Evolutionary conservation across 306 rosid genomes (phyloP).

Genomic region (Crataegus laevigata): DNA sequence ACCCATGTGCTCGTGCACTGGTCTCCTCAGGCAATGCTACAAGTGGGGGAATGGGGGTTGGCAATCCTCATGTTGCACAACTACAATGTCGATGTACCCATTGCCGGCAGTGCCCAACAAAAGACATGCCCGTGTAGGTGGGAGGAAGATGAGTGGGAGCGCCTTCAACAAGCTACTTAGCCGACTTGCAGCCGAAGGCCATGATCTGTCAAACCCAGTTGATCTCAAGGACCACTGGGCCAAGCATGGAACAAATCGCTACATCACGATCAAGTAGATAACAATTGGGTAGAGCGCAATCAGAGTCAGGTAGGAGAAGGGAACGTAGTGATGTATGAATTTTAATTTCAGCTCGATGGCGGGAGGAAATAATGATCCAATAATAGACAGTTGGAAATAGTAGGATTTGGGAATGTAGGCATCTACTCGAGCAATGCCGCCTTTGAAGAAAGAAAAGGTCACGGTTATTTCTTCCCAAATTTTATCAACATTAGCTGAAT

Average conservation of each 20-base stretch:
- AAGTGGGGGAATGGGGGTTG: conserved; percentile 99
- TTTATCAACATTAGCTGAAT: background rate
- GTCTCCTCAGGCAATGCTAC: conserved; percentile 81
- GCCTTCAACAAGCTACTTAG: conserved; percentile 91
- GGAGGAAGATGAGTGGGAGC: conserved; percentile 97
- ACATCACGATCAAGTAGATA: conserved; percentile 81
- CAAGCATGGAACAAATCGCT: conserved; percentile 97
- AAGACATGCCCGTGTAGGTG: conserved; percentile 88
- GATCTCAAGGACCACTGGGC: conserved; percentile 98
- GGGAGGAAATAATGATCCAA: background rate
- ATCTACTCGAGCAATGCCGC: background rate
- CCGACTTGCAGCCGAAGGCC: conserved; percentile 91
- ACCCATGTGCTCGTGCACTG: conserved; percentile 89
- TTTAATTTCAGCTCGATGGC: background rate
- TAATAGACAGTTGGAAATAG: background rate
- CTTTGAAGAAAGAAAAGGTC: background rate
- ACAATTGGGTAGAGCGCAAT: too few species aligned
- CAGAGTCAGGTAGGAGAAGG: background rate
- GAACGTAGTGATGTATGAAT: conserved; percentile 1
- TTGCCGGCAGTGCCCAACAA: conserved; percentile 95
- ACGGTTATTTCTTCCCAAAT: background rate
- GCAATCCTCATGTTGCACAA: conserved; percentile 98
- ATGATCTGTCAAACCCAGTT: conserved; percentile 82
- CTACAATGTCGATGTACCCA: conserved; percentile 87
- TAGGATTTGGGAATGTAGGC: background rate